Base-by-base conservation (phyloP, 345 rosid genomes). In the Eucalyptus regnans region DNA sequence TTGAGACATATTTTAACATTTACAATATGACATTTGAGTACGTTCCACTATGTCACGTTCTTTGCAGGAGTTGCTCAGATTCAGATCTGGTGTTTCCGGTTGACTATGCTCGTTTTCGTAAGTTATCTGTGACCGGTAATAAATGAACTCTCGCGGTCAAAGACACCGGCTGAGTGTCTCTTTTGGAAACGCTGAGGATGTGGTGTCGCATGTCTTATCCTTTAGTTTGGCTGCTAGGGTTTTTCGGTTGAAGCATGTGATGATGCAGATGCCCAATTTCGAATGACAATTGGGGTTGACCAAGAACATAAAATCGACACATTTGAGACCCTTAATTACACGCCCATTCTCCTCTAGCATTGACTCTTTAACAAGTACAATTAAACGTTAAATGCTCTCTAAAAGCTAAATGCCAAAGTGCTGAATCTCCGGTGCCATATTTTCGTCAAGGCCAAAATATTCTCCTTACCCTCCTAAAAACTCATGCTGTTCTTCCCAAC, bases 341-440 rank as follows among this genome's bases (percentile, higher is more conserved):
- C 29, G 43, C 27, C 83, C 11, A 76, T 76, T 76, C 83, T 20
- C 83, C 83, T 76, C 12, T 10, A 41, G 15, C 14, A 76, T 76
- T 37, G 48, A 76, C 29, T 11, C 48, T 41, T 33, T 10, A 76
- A 37, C 83, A 37, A 37, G 83, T 37, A 20, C 43, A 76, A 76
- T 20, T 41, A 20, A 48, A 76, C 23, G 83, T 11, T 56, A 56
- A 76, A 41, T 76, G 5, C 46, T n/a, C 87, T 56, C 46, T 44
- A 25, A 18, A 71, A 58, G 89, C 90, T 68, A 88, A 89, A 91
- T 27, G 90, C 91, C 94, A 93, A 92, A 52, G 60, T 66, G 43
- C 62, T 88, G 93, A 83, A 93, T 92, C 93, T 90, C 88, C 9
- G 11, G 37, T 33, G 76, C 27, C 12, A 23, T 76, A 10, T 51